phyloP scores from a whole-genome alignment of 1,284 basidiomycete species.

The Ceratobasidium papillatum region DNA sequence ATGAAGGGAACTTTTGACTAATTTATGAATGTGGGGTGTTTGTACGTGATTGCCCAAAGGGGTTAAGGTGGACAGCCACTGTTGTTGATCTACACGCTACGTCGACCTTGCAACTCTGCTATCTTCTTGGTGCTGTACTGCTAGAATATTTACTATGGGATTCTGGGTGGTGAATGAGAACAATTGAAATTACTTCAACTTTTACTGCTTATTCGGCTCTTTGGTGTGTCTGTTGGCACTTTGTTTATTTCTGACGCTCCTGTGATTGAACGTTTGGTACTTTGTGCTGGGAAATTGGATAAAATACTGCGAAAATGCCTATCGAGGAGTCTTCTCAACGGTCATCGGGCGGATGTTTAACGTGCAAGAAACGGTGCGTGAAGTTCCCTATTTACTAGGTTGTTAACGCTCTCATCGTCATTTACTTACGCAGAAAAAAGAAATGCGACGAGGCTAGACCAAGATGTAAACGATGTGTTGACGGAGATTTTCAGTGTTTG shows the following conservation, averaged over 20 bases:
- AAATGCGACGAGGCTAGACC: conserved; percentile 9
- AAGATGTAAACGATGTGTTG: neutral
- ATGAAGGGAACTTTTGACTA: neutral
- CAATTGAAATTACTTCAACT: neutral
- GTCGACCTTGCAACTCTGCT: neutral
- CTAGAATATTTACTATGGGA: neutral
- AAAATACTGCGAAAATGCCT: neutral
- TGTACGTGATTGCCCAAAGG: neutral
- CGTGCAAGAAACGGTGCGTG: conserved; percentile 5
- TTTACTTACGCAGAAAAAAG: neutral
- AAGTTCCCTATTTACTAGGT: neutral
- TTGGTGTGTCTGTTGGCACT: neutral
- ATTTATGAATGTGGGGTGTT: neutral
- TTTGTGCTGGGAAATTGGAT: neutral
- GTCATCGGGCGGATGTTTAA: neutral
- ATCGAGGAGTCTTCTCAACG: neutral
- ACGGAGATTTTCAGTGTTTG: conserved; percentile 3
- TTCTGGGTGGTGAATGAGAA: neutral
- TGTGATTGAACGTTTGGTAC: no score
- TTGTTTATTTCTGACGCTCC: neutral
- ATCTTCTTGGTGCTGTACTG: neutral
- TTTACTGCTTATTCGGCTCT: no score
- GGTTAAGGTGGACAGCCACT: neutral
- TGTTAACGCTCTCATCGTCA: neutral
- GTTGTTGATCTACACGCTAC: neutral